These are phyloP conservation scores for Fraxinus excelsior DNA, from an alignment of 257 asterid species.

Conservation along the genomic window DNA sequence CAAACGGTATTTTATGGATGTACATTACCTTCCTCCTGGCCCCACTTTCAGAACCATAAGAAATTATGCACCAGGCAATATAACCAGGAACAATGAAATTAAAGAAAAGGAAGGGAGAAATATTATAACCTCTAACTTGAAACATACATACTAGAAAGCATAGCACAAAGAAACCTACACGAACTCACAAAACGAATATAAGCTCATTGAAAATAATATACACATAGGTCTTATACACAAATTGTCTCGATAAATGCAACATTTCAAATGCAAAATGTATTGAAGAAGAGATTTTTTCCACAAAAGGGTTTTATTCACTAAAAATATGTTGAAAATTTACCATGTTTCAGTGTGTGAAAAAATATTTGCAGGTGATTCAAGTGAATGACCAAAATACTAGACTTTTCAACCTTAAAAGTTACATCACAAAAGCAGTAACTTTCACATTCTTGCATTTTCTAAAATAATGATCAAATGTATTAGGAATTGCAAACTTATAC, in stretches of 20 bases:
- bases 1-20: background rate
- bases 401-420: constrained; percentile 3
- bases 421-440: constrained; percentile 18
- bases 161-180: background rate
- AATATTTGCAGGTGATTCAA: background rate
- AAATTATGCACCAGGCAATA: background rate
- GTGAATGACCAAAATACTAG: background rate
- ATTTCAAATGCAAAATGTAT: background rate
- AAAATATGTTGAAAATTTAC: background rate
- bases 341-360: background rate
- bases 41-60: background rate
- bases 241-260: background rate
- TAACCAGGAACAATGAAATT: background rate
- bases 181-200: background rate
- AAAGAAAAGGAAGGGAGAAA: background rate
- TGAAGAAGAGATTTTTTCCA: too few relatives aligned
- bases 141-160: background rate
- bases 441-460: constrained; percentile 5
- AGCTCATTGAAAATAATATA: background rate
- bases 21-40: background rate
- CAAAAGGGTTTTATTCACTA: too few relatives aligned
- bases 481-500: background rate
- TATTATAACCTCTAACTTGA: background rate
- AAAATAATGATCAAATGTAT: constrained; percentile 12
- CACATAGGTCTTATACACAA: background rate